Percentiles rank a stretch among this genome's conserved stretches.
These are phyloP conservation scores for Benincasa hispida DNA, from an alignment of 306 rosid species.

Conservation along the genomic window DNA sequence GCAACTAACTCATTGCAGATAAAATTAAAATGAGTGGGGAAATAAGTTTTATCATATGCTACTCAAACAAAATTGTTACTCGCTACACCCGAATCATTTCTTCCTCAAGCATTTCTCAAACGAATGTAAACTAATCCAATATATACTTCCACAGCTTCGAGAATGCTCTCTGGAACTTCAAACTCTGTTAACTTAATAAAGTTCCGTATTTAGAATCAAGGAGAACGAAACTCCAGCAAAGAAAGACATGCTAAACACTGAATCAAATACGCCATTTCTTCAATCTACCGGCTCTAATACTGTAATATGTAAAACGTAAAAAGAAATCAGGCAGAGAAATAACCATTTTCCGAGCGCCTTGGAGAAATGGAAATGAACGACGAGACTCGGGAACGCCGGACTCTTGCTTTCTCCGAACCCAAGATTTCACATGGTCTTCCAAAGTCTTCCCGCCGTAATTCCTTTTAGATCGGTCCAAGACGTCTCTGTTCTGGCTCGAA, in stretches of 20 bases:
- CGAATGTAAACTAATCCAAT: background rate
- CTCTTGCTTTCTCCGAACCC: slow-evolving; percentile 25
- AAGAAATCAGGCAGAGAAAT: background rate
- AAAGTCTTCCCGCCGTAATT: slow-evolving; percentile 20
- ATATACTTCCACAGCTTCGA: background rate
- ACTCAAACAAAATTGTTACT: background rate
- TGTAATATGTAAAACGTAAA: background rate
- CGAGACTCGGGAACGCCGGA: slow-evolving; percentile 20
- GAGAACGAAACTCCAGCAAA: background rate
- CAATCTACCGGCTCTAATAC: background rate
- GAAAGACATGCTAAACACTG: background rate
- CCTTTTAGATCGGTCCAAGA: slow-evolving; percentile 27
- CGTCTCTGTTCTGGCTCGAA: slow-evolving; percentile 27
- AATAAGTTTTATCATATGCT: background rate
- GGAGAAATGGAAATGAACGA: slow-evolving; percentile 55
- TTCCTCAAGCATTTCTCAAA: background rate
- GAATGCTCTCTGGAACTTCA: background rate
- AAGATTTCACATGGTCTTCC: slow-evolving; percentile 35
- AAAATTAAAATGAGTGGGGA: background rate
- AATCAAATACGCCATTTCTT: too few relatives aligned
- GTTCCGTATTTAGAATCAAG: background rate
- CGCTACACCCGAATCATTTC: background rate
- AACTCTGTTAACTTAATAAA: background rate
- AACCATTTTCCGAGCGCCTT: slow-evolving; percentile 53
- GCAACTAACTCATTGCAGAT: background rate